phyloP scores from a whole-genome alignment of 1,284 basidiomycete genomes.

The Tremellales sp. region DNA sequence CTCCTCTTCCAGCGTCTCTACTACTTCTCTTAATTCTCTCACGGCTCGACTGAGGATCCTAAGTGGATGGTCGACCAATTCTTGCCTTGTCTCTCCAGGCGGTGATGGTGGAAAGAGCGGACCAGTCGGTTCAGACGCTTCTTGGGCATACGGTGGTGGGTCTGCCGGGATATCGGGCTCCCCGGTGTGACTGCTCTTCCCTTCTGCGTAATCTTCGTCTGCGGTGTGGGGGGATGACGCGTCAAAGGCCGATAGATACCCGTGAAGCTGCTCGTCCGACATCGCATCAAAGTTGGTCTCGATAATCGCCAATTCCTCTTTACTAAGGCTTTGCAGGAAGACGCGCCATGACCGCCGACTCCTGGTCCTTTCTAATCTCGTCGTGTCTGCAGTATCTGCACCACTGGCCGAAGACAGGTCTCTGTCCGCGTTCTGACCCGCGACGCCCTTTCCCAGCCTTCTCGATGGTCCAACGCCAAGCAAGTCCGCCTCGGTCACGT shows the following conservation, averaged over 20 bases:
- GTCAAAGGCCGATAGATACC: conserved; percentile 13
- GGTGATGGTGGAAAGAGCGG: conserved; percentile 42
- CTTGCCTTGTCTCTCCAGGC: conserved; percentile 8
- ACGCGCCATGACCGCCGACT: conserved; percentile 1
- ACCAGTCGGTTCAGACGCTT: neutral
- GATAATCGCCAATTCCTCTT: conserved; percentile 31
- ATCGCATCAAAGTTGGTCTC: conserved; percentile 39
- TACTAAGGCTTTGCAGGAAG: conserved; percentile 26
- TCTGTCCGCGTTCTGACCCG: neutral
- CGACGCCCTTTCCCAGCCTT: neutral
- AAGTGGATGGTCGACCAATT: conserved; percentile 30
- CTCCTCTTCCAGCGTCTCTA: conserved; percentile 31
- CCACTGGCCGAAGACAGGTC: neutral
- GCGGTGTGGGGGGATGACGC: neutral
- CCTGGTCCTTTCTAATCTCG: conserved; percentile 1
- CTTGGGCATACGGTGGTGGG: neutral
- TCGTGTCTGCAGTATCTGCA: conserved; percentile 2
- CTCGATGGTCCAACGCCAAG: conserved; percentile 17
- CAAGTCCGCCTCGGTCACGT: conserved; percentile 20
- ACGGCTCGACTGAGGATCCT: conserved; percentile 33
- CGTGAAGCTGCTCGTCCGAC: conserved; percentile 28
- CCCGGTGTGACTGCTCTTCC: no score
- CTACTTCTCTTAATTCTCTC: conserved; percentile 32
- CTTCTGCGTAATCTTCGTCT: no score
- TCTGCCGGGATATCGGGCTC: neutral